These are phyloP conservation scores for Ilex aquifolium DNA, from an alignment of 257 asterid species.

Conservation along the genomic window DNA sequence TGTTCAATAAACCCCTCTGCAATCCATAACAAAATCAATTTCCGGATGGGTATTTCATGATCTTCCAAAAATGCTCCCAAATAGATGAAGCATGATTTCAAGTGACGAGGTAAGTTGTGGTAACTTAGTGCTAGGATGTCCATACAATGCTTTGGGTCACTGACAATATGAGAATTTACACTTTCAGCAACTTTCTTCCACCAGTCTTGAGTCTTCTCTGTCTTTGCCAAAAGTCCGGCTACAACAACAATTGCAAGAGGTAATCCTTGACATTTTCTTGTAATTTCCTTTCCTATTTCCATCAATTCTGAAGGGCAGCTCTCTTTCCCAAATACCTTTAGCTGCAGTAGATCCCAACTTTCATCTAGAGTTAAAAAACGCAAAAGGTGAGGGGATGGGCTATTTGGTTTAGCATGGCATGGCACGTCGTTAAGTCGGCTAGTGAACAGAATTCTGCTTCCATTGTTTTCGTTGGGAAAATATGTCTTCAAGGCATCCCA, in stretches of 20 bases:
- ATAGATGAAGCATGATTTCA: background rate
- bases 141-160: background rate
- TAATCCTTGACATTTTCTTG: background rate
- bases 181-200: background rate
- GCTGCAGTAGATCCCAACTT: background rate
- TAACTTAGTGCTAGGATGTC: background rate
- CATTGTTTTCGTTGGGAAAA: background rate
- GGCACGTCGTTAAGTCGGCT: background rate
- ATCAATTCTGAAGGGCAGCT: background rate
- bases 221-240: background rate
- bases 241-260: conserved; percentile 1
- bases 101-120: background rate
- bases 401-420: background rate
- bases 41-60: background rate
- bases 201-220: background rate
- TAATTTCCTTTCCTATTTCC: background rate
- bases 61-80: background rate
- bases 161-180: background rate
- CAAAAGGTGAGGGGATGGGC: background rate
- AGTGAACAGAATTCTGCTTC: background rate
- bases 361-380: background rate
- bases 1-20: background rate
- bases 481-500: background rate
- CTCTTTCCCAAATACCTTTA: background rate
- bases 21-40: background rate